Base-by-base conservation (phyloP, 2,329 filamentous ascomycete species). In the Pseudogymnoascus sp. region DNA sequence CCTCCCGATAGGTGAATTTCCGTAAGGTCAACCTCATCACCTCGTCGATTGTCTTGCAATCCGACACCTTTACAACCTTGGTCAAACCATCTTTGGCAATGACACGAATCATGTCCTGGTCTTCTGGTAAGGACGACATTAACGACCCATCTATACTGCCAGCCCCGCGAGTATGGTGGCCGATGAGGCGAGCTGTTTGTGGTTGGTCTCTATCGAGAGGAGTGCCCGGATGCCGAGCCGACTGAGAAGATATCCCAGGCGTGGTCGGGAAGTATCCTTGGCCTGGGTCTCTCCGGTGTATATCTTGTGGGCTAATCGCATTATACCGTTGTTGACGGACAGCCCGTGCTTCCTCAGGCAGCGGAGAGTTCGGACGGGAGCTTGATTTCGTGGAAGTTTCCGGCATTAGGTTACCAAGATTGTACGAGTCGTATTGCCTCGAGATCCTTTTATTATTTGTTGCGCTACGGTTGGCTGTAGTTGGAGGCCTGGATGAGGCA, bases 41-140 rank as follows among this genome's bases (percentile, higher is more conserved):
- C 67, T 97, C 91, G 69, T 97, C 94, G 63, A 91, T 89, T 4
- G 89, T 94, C 70, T 87, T 91, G 80, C 92, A 97, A 66, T 90
- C 89, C 65, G 91, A 88, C 66, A 97, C 91, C 73, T 94, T 94
- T 70, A 99, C 86, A 22, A 97, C 92, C 71, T 96, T 96, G 57
- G 91, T 96, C 64, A 91, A 86, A 59, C 92, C 94, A 64, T 87
- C 90, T 57, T 91, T 94, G 66, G 90, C 96, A 70, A 97, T 96
- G 67, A 97, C 91, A 65, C 92, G 85, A 65, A 97, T 96, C 63
- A 96, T 85, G 63, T 92, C 89, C 73, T 95, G 91, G 74, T 91
- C 90, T 66, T 87, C 82, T 62, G 92, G 92, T 69, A 97, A 78
- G 63, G 88, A 88, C 66, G 90, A 90, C 82, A 93, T 94, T 65